Conservation (phyloP, 2,329 filamentous ascomycete species). For the Colletotrichum musae region DNA sequence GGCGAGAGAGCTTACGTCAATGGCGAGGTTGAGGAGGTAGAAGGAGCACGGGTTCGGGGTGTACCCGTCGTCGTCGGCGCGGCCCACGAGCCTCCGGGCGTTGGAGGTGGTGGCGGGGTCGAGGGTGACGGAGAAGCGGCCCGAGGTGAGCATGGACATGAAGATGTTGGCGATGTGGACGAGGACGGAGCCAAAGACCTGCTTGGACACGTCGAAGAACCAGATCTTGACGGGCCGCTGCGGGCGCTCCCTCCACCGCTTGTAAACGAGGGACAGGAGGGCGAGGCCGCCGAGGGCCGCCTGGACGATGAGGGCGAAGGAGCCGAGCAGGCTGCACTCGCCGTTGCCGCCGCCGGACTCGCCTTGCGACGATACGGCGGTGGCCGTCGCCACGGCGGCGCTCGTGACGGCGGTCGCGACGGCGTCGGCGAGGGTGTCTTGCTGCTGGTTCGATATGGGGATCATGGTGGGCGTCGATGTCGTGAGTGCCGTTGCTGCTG, state of each 20-base stretch:
- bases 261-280: conserved; percentile 89
- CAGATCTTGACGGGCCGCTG: conserved; percentile 96
- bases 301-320: conserved; percentile 93
- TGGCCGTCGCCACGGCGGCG: conserved; percentile 47
- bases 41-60: conserved; percentile 96
- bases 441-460: conserved; percentile 32
- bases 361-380: conserved; percentile 46
- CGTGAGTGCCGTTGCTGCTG: conserved; percentile 31
- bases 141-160: conserved; percentile 96
- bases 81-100: conserved; percentile 54
- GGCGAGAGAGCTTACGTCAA: conserved; percentile 80
- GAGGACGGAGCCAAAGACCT: conserved; percentile 93
- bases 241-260: conserved; percentile 91
- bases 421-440: conserved; percentile 42
- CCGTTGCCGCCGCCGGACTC: conserved; percentile 66
- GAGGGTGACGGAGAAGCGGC: conserved; percentile 80
- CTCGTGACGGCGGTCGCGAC: conserved; percentile 50
- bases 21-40: conserved; percentile 92
- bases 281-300: conserved; percentile 87
- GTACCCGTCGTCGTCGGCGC: conserved; percentile 63
- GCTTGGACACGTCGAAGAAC: conserved; percentile 98
- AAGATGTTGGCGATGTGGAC: conserved; percentile 94
- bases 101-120: conserved; percentile 59
- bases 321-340: conserved; percentile 89
- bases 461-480: conserved; percentile 30